Conservation (phyloP, 768 basidiomycete genomes). For the Suillus plorans region DNA sequence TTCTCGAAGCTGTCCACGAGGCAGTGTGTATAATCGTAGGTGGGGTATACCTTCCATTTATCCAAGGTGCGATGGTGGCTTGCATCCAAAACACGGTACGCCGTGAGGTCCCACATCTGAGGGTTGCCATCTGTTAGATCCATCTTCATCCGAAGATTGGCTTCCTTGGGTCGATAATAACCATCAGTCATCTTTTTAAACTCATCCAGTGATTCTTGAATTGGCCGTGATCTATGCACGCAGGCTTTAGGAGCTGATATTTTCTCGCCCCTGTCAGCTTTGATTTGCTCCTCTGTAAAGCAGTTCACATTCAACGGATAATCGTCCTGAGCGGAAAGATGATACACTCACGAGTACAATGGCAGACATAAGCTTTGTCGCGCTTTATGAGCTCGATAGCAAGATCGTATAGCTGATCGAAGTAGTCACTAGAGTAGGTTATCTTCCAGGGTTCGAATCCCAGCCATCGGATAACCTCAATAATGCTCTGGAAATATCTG, state of each 20-base stretch:
- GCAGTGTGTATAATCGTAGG: conserved; percentile 99
- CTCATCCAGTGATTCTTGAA: conserved; percentile 84
- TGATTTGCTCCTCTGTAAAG: conserved; percentile 84
- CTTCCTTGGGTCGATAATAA: conserved; percentile 87
- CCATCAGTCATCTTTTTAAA: conserved; percentile 94
- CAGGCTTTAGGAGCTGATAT: conserved; percentile 81
- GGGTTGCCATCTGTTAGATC: conserved; percentile 91
- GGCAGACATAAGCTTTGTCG: conserved; percentile 93
- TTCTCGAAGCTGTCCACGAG: conserved; percentile 98
- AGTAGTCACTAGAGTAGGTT: conserved; percentile 98
- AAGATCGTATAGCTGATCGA: conserved; percentile 80
- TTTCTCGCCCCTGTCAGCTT: conserved; percentile 83
- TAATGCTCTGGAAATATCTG: conserved; percentile 92
- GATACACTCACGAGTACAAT: conserved; percentile 80
- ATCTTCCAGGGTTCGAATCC: conserved; percentile 99
- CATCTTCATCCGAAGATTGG: conserved; percentile 96
- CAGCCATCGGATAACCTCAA: conserved; percentile 95
- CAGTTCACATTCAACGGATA: conserved; percentile 5
- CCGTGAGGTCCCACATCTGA: conserved; percentile 99
- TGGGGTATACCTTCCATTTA: conserved; percentile 97
- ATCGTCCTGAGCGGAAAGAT: not conserved
- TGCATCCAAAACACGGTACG: conserved; percentile 88
- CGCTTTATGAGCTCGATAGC: conserved; percentile 87
- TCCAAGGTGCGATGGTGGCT: conserved; percentile 91
- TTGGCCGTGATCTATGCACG: conserved; percentile 79